Evolutionary conservation across 352 stramenopile genomes (phyloP), one percentile per base, ranked within the genome.

Genomic region (Phytophthora vignae): DNA sequence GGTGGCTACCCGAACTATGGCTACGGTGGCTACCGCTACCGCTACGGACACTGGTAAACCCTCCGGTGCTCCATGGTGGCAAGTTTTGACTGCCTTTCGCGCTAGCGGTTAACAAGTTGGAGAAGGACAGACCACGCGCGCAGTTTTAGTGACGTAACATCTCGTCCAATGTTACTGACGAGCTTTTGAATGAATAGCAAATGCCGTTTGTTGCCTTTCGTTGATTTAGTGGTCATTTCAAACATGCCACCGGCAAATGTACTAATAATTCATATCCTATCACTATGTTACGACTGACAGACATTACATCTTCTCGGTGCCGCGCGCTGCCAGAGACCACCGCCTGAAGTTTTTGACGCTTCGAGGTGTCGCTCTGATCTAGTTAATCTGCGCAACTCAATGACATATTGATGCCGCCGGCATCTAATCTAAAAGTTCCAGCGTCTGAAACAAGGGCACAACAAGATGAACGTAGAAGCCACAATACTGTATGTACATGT

Each of bases 341-440:
- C 85, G 86, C 8, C 88, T 85, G 40, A 64, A 91, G 55, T 83
- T 94, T 65, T 95, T 86, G 88, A 91, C 82, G n/a, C 69, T 95
- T 14, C 83, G 86, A 4, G 88, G 85, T 17, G 88, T 94, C 31
- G 88, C 88, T 17, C 54, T 95, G 55, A 73, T 95, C 17, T 92
- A 29, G 25, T 29, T 29, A 5, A 1, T 29, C 25, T 29, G 25
- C 25, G 25, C 1, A 29, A 29, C 25, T 29, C 4, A 29, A 29
- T 29, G 25, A 29, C 25, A 29, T 4, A 29, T 29, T 25, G 22
- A 25, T 25, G 22, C 22, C 2, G 22, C 22, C 25, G 25, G 2
- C 25, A 29, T 29, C 25, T 29, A 29, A 29, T 29, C 25, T 29
- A 29, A 29, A 27, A 27, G 25, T 29, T 3, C 2, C 25, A 29